Evolutionary conservation across 2,329 filamentous ascomycete species (phyloP).

Genomic region (Drechslerella dactyloides): DNA sequence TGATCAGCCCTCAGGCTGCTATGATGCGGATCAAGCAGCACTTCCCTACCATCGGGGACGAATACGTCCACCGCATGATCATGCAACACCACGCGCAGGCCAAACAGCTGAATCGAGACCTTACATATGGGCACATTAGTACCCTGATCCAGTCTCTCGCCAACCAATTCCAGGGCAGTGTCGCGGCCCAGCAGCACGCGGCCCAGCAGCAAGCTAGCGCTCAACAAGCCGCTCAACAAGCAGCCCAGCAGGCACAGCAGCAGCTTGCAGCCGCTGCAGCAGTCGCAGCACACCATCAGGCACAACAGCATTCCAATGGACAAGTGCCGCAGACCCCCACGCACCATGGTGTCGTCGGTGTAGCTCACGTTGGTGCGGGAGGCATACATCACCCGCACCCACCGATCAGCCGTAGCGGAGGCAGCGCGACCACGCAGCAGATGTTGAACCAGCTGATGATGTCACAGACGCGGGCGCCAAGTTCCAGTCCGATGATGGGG

Average conservation of each 20-base stretch:
- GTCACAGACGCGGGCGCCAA: conserved; percentile 46
- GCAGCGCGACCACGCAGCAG: conserved; percentile 36
- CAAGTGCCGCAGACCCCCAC: conserved; percentile 23
- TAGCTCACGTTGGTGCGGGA: conserved; percentile 39
- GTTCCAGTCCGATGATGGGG: conserved; percentile 48
- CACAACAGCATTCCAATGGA: conserved; percentile 27
- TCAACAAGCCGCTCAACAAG: conserved; percentile 9
- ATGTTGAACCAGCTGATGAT: conserved; percentile 49
- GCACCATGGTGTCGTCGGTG: conserved; percentile 26
- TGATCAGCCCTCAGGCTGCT: conserved; percentile 40
- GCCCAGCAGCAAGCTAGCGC: conserved; percentile 12
- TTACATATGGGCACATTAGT: conserved; percentile 43
- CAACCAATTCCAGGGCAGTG: conserved; percentile 23
- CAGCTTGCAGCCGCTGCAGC: conserved; percentile 19
- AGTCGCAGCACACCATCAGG: conserved; percentile 25
- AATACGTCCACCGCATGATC: conserved; percentile 43
- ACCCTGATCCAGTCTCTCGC: conserved; percentile 38
- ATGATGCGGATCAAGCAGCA: conserved; percentile 47
- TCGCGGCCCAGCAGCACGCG: conserved; percentile 15
- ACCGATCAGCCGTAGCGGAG: conserved; percentile 30
- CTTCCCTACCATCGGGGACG: conserved; percentile 45
- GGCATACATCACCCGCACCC: conserved; percentile 44
- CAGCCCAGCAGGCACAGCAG: conserved; percentile 24
- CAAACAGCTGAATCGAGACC: conserved; percentile 29
- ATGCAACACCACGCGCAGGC: conserved; percentile 49